A percentile compares a stretch with the other conserved stretches of the same genome.
These are phyloP conservation scores for Acanthamoeba sp. DNA, from an alignment of 208 protist genomes.

Conservation along the genomic window DNA sequence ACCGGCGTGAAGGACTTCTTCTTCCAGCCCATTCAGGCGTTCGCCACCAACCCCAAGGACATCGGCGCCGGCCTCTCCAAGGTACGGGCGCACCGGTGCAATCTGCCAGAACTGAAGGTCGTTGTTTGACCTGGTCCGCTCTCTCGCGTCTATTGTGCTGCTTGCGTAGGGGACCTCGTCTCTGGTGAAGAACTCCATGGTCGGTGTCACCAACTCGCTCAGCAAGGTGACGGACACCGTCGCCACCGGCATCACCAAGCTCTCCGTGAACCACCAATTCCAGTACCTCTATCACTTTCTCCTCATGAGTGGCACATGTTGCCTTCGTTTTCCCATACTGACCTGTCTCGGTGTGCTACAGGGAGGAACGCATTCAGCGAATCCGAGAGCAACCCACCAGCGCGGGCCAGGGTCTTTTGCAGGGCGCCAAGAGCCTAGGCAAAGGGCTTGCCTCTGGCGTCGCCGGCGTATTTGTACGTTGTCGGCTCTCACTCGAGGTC, in stretches of 20 bases:
- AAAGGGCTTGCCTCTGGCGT: slow-evolving; percentile 88
- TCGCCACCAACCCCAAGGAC: slow-evolving; percentile 83
- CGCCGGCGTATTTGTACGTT: slow-evolving; percentile 80
- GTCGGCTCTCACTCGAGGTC: neutral
- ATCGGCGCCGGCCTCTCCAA: slow-evolving; percentile 84
- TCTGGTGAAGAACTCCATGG: slow-evolving; percentile 83
- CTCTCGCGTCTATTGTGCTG: too few species aligned
- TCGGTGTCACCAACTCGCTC: slow-evolving; percentile 83
- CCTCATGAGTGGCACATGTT: slow-evolving; percentile 79
- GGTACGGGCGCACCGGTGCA: neutral
- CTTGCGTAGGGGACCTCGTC: slow-evolving; percentile 55
- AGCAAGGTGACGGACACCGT: slow-evolving; percentile 83
- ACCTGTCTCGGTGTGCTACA: neutral
- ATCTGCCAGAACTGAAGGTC: too few species aligned
- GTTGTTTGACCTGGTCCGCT: neutral
- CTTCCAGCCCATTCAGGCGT: slow-evolving; percentile 87
- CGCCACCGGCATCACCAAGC: slow-evolving; percentile 78
- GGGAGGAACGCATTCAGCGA: slow-evolving; percentile 82
- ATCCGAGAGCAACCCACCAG: slow-evolving; percentile 44
- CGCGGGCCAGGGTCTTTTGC: slow-evolving; percentile 49
- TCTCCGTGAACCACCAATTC: slow-evolving; percentile 81
- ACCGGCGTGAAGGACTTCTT: slow-evolving; percentile 90
- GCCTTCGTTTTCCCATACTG: slow-evolving; percentile 73
- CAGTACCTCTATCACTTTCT: slow-evolving; percentile 54
- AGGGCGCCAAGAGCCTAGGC: slow-evolving; percentile 83